Evolutionary conservation across 495 filamentous ascomycete genomes (phyloP).

Genomic region (Penicillium bovifimosum): DNA sequence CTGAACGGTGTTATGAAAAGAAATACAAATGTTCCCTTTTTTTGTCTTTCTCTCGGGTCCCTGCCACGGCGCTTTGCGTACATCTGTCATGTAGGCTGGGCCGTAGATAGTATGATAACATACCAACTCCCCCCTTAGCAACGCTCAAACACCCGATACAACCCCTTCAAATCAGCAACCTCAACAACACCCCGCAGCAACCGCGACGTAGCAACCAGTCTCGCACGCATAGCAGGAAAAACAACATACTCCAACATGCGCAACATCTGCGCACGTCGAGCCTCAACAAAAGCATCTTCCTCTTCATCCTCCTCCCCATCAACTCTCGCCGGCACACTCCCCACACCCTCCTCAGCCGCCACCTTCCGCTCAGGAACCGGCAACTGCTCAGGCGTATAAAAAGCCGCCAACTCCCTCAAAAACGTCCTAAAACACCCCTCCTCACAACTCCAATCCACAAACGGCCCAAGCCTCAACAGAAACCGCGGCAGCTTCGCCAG

Average conservation of each 20-base stretch:
- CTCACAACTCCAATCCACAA: conserved; percentile 82
- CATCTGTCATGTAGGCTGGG: background rate
- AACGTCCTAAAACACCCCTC: conserved; percentile 83
- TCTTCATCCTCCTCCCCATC: conserved; percentile 17
- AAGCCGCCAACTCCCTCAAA: conserved; percentile 79
- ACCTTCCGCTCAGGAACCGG: conserved; percentile 45
- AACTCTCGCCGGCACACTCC: background rate
- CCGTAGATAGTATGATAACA: background rate
- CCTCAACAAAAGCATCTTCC: conserved; percentile 47
- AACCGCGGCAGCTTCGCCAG: conserved; percentile 86
- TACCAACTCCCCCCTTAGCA: conserved; percentile 51
- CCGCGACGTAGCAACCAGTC: conserved; percentile 76
- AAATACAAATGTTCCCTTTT: too few species aligned
- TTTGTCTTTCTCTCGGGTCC: background rate
- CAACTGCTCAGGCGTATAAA: conserved; percentile 84
- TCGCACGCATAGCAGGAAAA: conserved; percentile 80
- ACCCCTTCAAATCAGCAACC: conserved; percentile 86
- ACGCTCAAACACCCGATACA: conserved; percentile 96
- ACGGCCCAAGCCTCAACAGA: conserved; percentile 79
- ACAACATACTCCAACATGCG: conserved; percentile 75
- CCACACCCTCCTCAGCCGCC: too few species aligned
- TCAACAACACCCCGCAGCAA: conserved; percentile 79
- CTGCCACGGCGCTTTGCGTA: background rate
- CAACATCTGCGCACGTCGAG: conserved; percentile 59
- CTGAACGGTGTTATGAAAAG: too few species aligned